Percentiles rank a stretch among this genome's conserved stretches.
These are phyloP conservation scores for Quercus robur DNA, from an alignment of 306 rosid genomes.

Conservation along the genomic window DNA sequence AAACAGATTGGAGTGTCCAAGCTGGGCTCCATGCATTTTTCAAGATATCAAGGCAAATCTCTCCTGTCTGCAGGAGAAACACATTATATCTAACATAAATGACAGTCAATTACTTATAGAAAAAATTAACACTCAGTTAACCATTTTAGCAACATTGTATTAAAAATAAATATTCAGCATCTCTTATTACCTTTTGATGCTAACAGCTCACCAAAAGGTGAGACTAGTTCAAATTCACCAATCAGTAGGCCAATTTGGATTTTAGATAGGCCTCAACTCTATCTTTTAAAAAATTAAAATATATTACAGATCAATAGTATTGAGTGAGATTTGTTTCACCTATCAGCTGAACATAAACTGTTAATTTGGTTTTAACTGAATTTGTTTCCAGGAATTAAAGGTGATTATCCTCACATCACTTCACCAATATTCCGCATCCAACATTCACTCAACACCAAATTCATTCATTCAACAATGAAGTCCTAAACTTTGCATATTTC, in stretches of 20 bases:
- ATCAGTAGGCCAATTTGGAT: background rate
- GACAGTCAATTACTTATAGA: no score
- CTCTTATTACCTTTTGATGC: background rate
- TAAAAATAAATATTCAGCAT: background rate
- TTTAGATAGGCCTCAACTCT: background rate
- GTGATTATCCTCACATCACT: background rate
- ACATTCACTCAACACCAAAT: background rate
- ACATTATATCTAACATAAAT: constrained; percentile 1
- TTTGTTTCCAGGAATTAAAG: background rate
- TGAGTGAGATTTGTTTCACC: background rate
- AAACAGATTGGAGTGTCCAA: constrained; percentile 98
- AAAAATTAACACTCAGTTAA: background rate
- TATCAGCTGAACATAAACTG: background rate
- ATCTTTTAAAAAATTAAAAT: background rate
- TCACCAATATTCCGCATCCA: background rate
- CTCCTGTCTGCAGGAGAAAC: constrained; percentile 69
- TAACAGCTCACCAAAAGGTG: background rate
- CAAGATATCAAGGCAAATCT: constrained; percentile 95
- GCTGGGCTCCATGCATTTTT: constrained; percentile 99
- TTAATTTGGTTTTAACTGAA: background rate
- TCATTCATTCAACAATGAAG: background rate
- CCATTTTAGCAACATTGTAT: constrained; percentile 10
- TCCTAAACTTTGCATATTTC: background rate
- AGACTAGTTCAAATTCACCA: background rate
- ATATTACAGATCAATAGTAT: background rate